Evolutionary conservation across 352 stramenopile species (phyloP), one percentile per base, ranked within the genome.

Genomic region (Phytopythium aichiense): DNA sequence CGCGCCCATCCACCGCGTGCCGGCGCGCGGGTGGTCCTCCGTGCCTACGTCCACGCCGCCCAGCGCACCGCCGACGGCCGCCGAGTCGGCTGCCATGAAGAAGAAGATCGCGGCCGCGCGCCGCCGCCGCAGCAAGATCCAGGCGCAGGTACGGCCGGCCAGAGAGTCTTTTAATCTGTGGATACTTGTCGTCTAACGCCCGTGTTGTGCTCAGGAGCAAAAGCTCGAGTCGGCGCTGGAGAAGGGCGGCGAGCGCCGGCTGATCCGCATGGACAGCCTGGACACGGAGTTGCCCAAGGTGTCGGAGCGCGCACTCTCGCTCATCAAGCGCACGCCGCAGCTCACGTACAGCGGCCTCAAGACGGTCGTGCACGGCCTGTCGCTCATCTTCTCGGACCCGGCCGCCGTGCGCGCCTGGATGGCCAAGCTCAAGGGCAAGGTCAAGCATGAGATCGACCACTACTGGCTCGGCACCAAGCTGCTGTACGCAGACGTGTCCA

Each of bases 391-490:
- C 56, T 82, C 72, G 50, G 83, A 94, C 63, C 85, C 85, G 4
- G 71, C 73, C 16, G 71, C 73, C 1, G 85, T 89, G 15, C 82
- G 84, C 51, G 77, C 72, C 31, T 94, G 81, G 83, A 57, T 80
- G 16, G 56, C 61, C n/a, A 69, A 77, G 48, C 75, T 84, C 40
- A 96, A 95, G 68, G 79, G 95, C 5, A 81, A 79, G 42, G 77
- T 87, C 78, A 94, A 97, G 61, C 79, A 97, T 33, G 94, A 98
- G 69, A 68, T 96, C 15, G 85, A 98, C 73, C 97, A 99, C 76
- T 99, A 98, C 66, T 99, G 92, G 89, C 84, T 98, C 48, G 96
- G 96, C 60, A 97, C 86, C 46, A 99, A 99, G 77, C 80, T 99
- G 45, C 79, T 99, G 25, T 97, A 94, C 66, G 92, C 92, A 0